Conservation (phyloP, 2,329 filamentous ascomycete genomes). For the Stemphylium beticola region DNA sequence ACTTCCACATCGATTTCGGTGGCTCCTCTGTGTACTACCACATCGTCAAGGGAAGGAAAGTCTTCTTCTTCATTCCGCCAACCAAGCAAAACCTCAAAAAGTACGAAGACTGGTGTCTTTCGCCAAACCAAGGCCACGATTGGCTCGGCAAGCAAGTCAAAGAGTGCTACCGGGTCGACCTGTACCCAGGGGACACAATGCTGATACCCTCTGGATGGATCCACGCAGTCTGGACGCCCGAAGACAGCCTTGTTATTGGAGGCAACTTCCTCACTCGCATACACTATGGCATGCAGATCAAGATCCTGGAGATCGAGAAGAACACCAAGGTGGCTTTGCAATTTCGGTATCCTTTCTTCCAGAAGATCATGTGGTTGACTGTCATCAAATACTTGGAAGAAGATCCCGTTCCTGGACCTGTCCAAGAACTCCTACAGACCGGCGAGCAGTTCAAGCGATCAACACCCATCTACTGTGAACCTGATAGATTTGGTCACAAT, state of each 20-base stretch:
- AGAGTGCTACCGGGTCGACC: conserved; percentile 70
- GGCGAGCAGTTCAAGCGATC: conserved; percentile 64
- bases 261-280: conserved; percentile 71
- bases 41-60: conserved; percentile 71
- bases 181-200: conserved; percentile 72
- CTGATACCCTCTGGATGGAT: conserved; percentile 75
- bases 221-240: conserved; percentile 73
- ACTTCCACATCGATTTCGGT: conserved; percentile 75
- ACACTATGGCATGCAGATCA: conserved; percentile 71
- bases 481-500: conserved; percentile 59
- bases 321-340: conserved; percentile 69
- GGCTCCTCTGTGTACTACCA: conserved; percentile 75
- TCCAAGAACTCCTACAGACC: conserved; percentile 61
- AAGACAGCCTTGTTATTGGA: conserved; percentile 73
- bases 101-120: conserved; percentile 74
- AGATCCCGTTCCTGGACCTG: conserved; percentile 65
- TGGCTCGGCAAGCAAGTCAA: conserved; percentile 69
- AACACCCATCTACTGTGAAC: conserved; percentile 64
- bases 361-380: conserved; percentile 73
- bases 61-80: conserved; percentile 74
- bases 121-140: conserved; percentile 68
- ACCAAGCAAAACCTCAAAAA: conserved; percentile 72
- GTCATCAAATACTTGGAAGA: conserved; percentile 68
- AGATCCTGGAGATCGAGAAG: conserved; percentile 70
- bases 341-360: conserved; percentile 72